Evolutionary conservation across 768 basidiomycete genomes (phyloP).

Genomic region (Kwoniella sp.): DNA sequence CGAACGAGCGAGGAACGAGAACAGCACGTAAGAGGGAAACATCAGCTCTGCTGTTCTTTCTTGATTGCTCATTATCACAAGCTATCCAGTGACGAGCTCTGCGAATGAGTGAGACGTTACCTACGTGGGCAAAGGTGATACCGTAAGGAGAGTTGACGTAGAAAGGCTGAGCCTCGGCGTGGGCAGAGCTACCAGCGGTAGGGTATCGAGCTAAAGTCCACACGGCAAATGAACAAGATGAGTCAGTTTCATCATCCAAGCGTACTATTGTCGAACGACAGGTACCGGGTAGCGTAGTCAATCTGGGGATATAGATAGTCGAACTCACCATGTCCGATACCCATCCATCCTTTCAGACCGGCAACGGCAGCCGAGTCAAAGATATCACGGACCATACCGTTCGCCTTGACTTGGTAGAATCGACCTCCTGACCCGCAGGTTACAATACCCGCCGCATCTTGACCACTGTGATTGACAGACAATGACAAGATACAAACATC

Average conservation of each 20-base stretch:
- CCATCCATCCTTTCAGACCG: conserved; percentile 88
- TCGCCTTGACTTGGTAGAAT: conserved; percentile 97
- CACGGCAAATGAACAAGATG: neutral
- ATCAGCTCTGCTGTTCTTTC: too few relatives aligned
- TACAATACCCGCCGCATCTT: conserved; percentile 96
- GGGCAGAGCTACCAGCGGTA: conserved; percentile 93
- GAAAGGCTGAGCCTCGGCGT: conserved; percentile 97
- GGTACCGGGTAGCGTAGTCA: too few relatives aligned
- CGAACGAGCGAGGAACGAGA: neutral
- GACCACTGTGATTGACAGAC: conserved; percentile 63
- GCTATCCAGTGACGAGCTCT: too few relatives aligned
- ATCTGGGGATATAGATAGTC: too few relatives aligned
- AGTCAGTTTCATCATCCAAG: too few relatives aligned
- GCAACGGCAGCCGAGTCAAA: conserved; percentile 79
- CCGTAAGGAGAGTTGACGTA: conserved; percentile 99
- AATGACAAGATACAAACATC: neutral
- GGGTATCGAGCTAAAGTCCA: conserved; percentile 80
- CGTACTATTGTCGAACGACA: too few relatives aligned
- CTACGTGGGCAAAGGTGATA: conserved; percentile 93
- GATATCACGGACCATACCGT: conserved; percentile 98
- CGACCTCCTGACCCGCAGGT: conserved; percentile 94
- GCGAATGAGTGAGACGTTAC: neutral
- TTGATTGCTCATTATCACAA: too few relatives aligned
- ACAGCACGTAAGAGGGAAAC: too few relatives aligned
- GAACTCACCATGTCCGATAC: conserved; percentile 85